Percentiles rank a stretch among this genome's conserved stretches.
phyloP scores from a whole-genome alignment of 352 stramenopile species.

The Phytopythium cucurbitacearum region DNA sequence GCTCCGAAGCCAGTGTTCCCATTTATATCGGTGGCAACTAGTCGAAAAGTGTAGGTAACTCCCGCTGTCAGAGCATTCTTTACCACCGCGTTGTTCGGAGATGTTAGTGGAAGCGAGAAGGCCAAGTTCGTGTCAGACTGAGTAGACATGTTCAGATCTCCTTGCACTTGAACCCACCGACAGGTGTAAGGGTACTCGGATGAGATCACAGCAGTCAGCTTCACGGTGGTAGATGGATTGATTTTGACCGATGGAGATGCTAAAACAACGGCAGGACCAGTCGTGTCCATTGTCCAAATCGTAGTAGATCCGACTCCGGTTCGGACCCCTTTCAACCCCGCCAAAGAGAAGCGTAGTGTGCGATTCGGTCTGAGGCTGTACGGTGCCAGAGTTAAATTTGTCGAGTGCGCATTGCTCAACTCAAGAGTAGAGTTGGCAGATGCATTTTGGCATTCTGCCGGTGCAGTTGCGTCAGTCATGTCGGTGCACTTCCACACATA shows the following conservation, averaged over 20 bases:
- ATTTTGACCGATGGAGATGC: slow-evolving; percentile 29
- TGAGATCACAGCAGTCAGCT: slow-evolving; percentile 25
- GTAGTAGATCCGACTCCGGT: slow-evolving; percentile 16
- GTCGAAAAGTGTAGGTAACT: slow-evolving; percentile 62
- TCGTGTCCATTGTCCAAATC: slow-evolving; percentile 47
- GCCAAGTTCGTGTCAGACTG: slow-evolving; percentile 16
- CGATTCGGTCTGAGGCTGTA: slow-evolving; percentile 35
- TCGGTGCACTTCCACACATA: slow-evolving; percentile 58
- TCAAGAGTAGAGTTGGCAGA: slow-evolving; percentile 10
- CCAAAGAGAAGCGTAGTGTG: slow-evolving; percentile 46
- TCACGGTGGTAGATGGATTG: slow-evolving; percentile 38
- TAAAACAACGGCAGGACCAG: slow-evolving; percentile 37
- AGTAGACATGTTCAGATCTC: slow-evolving; percentile 34
- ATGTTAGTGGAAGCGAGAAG: slow-evolving; percentile 57
- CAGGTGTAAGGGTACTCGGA: slow-evolving; percentile 63
- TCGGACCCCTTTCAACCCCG: slow-evolving; percentile 23
- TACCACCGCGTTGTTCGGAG: slow-evolving; percentile 40
- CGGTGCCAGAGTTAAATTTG: slow-evolving; percentile 30
- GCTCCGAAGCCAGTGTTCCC: slow-evolving; percentile 50
- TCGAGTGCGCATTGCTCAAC: slow-evolving; percentile 6
- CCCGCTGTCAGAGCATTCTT: slow-evolving; percentile 53
- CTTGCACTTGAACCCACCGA: slow-evolving; percentile 51
- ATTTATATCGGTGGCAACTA: slow-evolving; percentile 47
- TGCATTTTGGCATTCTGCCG: slow-evolving; percentile 10
- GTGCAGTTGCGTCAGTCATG: slow-evolving; percentile 26